Base-by-base conservation (phyloP, 805 yeast genomes). In the Wickerhamiella vanderwaltii region DNA sequence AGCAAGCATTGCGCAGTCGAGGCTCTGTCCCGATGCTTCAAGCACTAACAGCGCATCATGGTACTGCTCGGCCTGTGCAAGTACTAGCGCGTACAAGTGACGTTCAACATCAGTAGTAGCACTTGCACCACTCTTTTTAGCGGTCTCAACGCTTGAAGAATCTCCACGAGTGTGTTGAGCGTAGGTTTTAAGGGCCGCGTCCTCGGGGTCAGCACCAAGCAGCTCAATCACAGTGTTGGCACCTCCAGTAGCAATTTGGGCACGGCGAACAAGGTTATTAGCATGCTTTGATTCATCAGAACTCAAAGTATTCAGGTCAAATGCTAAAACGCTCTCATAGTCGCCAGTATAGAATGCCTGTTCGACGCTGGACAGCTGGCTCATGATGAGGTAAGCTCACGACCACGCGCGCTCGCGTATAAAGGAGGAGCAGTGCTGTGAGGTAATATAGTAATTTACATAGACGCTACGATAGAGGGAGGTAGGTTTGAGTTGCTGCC, bases 1-100 rank as follows among this genome's bases (percentile, higher is more conserved):
- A 18, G 51, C 48, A 39, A 65, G 48, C 22, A 65, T 52, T 12
- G 59, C 57, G 18, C 64, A 59, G 42, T 59, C 68, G 20, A 64
- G 54, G 28, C 52, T 51, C 29, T 64, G 56, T 51, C 71, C 70
- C 24, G 63, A 60, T 12, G 56, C 55, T 23, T 62, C 61, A 17
- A 63, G 52, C 13, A 66, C 45, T 22, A 54, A 51, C 43, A 70
- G 59, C 6, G 74, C 74, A 36, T 65, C 66, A 13, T 69, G 69
- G 15, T 57, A 57, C 13, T 62, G 60, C 3, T 62, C 66, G 42
- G 63, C 57, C 4, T 59, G 54, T n/a, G 66, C 63, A 23, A 67
- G 56, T 43, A 68, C 62, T 12, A 67, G 50, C 1, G 68, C 63
- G 1, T 67, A 67, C 9, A 71, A 35, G 36, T 62, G 64, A 47